Evolutionary conservation across 1,139 yeast genomes (phyloP), one percentile per base, ranked within the genome.

Genomic region (Blastobotrys buckinghamii): DNA sequence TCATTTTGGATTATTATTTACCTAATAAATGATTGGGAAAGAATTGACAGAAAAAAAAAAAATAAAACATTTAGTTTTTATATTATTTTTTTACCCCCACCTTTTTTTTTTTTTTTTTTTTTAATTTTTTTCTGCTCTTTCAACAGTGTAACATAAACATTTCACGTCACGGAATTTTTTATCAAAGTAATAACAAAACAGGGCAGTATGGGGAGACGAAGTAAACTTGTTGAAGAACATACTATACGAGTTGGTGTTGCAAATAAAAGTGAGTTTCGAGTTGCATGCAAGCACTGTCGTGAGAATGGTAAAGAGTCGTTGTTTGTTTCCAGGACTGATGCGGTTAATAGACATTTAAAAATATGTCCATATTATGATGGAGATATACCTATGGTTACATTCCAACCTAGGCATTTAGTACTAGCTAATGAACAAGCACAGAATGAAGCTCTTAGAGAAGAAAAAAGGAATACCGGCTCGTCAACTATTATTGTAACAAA

Each of bases 321-420:
- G 12, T 50, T 50, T 39, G 53, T 50, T 12, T 50, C 53, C 37
- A 35, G 53, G 2, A 50, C 49, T 17, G 51, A 48, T 22, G 53
- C 53, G 7, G 51, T 45, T 24, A 20, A 45, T 17, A 44, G 53
- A 12, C 51, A 48, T 44, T 41, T 48, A 32, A 42, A 40, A 19
- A 36, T 34, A 16, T 48, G 53, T 37, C 41, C 27, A 20, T 39
- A 20, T 16, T 48, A 48, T 38, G 40, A 44, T 3, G 53, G 51
- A 15, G 51, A 45, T n/a, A 17, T 50, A 22, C 54, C 51, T 9
- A 47, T 49, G 24, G 17, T 44, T 27, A 30, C 37, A 24, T 36
- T 39, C 13, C 48, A 45, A 39, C 47, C 42, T n/a, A 29, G 45
- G 38, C 43, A 44, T 20, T 16, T 36, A 19, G 39, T 36, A 6